phyloP scores from a whole-genome alignment of 768 basidiomycete genomes.

The Mycena pura region DNA sequence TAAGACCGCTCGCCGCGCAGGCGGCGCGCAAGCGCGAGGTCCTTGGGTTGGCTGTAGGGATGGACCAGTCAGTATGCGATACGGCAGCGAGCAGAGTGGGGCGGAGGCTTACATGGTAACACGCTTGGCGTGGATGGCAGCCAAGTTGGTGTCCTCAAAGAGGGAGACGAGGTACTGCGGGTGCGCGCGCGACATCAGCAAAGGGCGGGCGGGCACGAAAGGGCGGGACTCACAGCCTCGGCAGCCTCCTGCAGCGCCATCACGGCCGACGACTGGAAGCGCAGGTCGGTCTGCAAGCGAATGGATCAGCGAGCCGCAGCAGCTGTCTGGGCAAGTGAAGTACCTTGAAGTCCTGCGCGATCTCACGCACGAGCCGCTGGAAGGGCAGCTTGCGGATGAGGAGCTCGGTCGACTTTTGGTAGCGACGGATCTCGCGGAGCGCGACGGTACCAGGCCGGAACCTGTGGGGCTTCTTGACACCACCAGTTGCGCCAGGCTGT shows the following conservation, averaged over 20 bases:
- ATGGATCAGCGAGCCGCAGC: neutral
- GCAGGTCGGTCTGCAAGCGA: conserved; percentile 73
- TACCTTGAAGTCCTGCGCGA: conserved; percentile 97
- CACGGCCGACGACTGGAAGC: conserved; percentile 96
- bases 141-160: conserved; percentile 91
- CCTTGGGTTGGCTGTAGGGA: conserved; percentile 77
- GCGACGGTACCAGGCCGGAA: conserved; percentile 99
- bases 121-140: conserved; percentile 90
- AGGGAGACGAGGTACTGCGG: conserved; percentile 76
- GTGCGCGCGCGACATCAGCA: too few species aligned
- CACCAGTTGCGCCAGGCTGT: conserved; percentile 74
- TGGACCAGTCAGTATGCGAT: conserved; percentile 27
- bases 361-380: conserved; percentile 97
- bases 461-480: conserved; percentile 99
- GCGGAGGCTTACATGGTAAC: conserved; percentile 31
- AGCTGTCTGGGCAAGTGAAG: too few species aligned
- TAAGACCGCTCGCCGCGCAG: conserved; percentile 87
- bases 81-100: neutral
- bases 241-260: conserved; percentile 94
- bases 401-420: conserved; percentile 99
- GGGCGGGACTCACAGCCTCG: conserved; percentile 57
- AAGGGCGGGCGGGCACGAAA: too few species aligned
- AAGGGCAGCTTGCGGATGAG: conserved; percentile 99
- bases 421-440: conserved; percentile 97
- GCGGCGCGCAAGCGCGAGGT: conserved; percentile 85